phyloP scores from a whole-genome alignment of 2,329 filamentous ascomycete species.

The Teratosphaeria pseudoeucalypti region DNA sequence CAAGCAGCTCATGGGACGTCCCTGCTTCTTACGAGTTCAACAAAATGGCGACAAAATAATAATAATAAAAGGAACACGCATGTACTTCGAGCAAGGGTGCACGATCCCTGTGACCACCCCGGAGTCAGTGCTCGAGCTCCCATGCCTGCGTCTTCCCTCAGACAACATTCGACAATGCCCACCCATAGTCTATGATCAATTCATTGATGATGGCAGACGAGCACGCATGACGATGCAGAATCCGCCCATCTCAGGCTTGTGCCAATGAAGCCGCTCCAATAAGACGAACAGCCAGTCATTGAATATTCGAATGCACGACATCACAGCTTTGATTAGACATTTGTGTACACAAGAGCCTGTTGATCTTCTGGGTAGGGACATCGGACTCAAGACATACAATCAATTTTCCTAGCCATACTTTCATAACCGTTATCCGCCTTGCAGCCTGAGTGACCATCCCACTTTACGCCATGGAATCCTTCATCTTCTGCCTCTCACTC shows the following conservation, averaged over 20 bases:
- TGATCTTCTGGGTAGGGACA: background rate
- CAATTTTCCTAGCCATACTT: background rate
- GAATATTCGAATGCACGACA: background rate
- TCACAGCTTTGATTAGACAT: background rate
- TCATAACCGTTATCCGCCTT: background rate
- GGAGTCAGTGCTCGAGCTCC: background rate
- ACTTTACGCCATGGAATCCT: slow-evolving; percentile 2
- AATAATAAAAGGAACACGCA: too few species aligned
- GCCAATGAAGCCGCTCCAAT: background rate
- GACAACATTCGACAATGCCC: background rate
- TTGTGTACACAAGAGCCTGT: background rate
- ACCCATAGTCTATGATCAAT: background rate
- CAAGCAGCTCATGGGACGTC: too few species aligned
- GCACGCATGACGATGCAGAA: too few species aligned
- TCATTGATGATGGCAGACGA: too few species aligned
- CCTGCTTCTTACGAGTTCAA: too few species aligned
- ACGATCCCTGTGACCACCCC: background rate
- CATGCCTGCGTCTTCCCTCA: background rate
- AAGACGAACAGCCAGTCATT: background rate
- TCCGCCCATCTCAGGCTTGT: background rate
- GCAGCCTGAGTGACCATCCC: background rate
- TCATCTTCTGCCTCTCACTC: slow-evolving; percentile 19
- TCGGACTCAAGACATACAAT: background rate
- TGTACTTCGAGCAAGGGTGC: background rate
- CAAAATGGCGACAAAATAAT: too few species aligned